phyloP scores from a whole-genome alignment of 169 alveolate genomes.

The Eimeria tenella region DNA sequence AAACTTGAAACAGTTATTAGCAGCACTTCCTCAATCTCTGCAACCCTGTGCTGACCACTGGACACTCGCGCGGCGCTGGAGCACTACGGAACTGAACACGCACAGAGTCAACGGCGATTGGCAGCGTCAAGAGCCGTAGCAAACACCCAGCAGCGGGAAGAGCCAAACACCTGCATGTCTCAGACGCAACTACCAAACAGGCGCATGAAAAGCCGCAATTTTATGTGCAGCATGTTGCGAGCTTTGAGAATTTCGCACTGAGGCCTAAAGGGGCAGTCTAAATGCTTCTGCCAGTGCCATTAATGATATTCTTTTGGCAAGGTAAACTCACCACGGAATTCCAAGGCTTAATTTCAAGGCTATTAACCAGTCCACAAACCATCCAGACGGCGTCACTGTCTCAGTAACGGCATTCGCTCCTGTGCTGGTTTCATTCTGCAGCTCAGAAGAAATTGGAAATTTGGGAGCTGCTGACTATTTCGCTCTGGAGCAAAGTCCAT shows the following conservation, averaged over 20 bases:
- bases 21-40: no score
- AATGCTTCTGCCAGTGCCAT: no score
- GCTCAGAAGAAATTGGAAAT: background rate
- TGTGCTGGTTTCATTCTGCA: background rate
- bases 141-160: slow-evolving; percentile 59
- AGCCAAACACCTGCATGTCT: slow-evolving; percentile 21
- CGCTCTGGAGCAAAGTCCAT: background rate
- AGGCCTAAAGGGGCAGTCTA: no score
- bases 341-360: background rate
- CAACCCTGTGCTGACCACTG: no score
- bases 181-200: background rate
- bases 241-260: no score
- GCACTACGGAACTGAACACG: background rate
- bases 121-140: slow-evolving; percentile 53
- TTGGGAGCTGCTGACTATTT: background rate
- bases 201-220: background rate
- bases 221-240: no score
- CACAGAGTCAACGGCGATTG: slow-evolving; percentile 46
- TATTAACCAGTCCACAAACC: slow-evolving; percentile 47
- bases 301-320: background rate
- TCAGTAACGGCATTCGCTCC: background rate
- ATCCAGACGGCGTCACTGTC: background rate
- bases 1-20: background rate
- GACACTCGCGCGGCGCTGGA: background rate
- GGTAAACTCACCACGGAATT: background rate